Percentiles rank a stretch among this genome's conserved stretches.
phyloP scores from a whole-genome alignment of 2,329 filamentous ascomycete species.

The Fusarium sp. region DNA sequence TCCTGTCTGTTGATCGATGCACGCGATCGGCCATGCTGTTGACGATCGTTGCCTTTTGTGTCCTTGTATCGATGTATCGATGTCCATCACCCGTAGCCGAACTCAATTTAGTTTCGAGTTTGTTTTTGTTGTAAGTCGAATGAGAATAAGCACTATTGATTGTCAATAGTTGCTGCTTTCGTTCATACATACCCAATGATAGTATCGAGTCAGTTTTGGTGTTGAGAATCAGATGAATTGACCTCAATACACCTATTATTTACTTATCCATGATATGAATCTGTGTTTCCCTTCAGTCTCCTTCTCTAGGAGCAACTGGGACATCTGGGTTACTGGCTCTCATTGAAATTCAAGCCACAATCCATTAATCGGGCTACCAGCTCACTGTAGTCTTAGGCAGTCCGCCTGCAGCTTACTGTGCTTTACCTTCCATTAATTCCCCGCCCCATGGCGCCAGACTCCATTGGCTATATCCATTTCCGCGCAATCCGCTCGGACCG shows the following conservation, averaged over 20 bases:
- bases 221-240: neutral
- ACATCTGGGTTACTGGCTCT: neutral
- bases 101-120: constrained; percentile 19
- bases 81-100: constrained; percentile 36
- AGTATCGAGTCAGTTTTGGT: neutral
- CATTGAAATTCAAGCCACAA: neutral
- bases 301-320: neutral
- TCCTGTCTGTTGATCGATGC: constrained; percentile 24
- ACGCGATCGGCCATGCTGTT: constrained; percentile 22
- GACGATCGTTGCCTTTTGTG: constrained; percentile 32
- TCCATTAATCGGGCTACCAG: constrained; percentile 2
- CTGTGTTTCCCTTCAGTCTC: neutral
- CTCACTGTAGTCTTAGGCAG: neutral
- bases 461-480: constrained; percentile 3
- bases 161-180: neutral
- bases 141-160: neutral
- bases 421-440: neutral
- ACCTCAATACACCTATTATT: neutral
- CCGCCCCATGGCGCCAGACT: constrained; percentile 7
- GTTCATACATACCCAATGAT: neutral
- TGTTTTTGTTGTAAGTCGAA: constrained; percentile 9
- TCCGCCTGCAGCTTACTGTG: constrained; percentile 5
- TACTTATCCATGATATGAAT: neutral
- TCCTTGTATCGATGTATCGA: constrained; percentile 6
- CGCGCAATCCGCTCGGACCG: constrained; percentile 1